Evolutionary conservation across 1,139 yeast genomes (phyloP).

Genomic region (Lipomyces yarrowii): DNA sequence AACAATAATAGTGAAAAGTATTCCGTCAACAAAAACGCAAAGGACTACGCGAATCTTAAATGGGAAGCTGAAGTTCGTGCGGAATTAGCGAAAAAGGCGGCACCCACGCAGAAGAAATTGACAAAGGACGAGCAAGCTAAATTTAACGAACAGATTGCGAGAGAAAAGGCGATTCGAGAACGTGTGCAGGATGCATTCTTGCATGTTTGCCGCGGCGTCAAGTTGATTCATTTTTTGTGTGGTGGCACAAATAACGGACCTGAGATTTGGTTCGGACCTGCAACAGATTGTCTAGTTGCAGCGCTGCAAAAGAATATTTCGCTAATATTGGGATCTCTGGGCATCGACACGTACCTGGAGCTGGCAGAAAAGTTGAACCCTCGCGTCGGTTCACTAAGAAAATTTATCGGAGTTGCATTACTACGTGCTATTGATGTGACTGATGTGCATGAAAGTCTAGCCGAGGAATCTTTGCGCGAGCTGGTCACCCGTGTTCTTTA

Average conservation of each 20-base stretch:
- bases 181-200: conserved; percentile 48
- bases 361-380: conserved; percentile 44
- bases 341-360: conserved; percentile 38
- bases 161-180: conserved; percentile 60
- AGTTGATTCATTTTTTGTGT: conserved; percentile 57
- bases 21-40: conserved; percentile 61
- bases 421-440: conserved; percentile 50
- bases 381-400: conserved; percentile 55
- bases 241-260: conserved; percentile 65
- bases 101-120: conserved; percentile 51
- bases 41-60: conserved; percentile 79
- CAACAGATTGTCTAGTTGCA: conserved; percentile 49
- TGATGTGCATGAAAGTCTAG: conserved; percentile 42
- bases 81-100: conserved; percentile 62
- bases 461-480: conserved; percentile 56
- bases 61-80: conserved; percentile 89
- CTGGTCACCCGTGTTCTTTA: conserved; percentile 68
- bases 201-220: conserved; percentile 53
- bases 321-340: conserved; percentile 41
- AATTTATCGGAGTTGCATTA: conserved; percentile 67
- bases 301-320: conserved; percentile 45
- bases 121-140: conserved; percentile 74
- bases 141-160: conserved; percentile 61
- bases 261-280: conserved; percentile 69
- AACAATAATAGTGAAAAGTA: conserved; percentile 46